Evolutionary conservation across 2,329 filamentous ascomycete species (phyloP), one percentile per base, ranked within the genome.

Genomic region (Ascochyta koolunga): DNA sequence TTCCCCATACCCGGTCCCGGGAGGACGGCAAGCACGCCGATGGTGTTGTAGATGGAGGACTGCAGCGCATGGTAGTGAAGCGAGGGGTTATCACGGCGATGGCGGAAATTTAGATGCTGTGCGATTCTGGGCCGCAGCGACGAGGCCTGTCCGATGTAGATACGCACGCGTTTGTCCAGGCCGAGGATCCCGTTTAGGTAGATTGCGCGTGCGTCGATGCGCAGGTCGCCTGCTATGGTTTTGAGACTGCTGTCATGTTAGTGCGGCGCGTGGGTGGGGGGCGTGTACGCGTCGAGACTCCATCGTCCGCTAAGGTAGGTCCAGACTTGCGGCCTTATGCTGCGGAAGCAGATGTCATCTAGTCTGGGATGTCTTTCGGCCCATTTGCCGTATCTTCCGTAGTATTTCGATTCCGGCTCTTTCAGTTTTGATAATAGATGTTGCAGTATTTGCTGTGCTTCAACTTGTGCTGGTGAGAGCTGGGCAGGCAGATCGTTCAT

Each of bases 41-140:
- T 67, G 7, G 56, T 40, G 33, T 75, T 72, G 42, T 64, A 71
- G 19, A 64, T 55, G 39, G 60, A 66, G 18, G 62, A 36, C 35
- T 74, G 63, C 45, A 74, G 25, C 7, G 70, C 70, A 9, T 67
- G 66, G 35, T 74, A 73, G 50, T 75, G 72, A 2, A 75, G 53
- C 5, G 61, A 65, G 1, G 64, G 62, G 38, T 75, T 68, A 42
- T 74, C 72, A 7, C 72, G 60, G 0, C 72, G 59, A 40, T 73
- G 71, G 9, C 72, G 62, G 35, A 74, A 75, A 24, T 74, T 69
- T 1, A 61, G 40, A 43, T 75, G 72, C 49, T 75, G 67, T 1
- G 59, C 62, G 8, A 68, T 55, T 10, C 71, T 65, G 11, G 49
- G 29, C 5, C 64, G 59, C 1, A 74, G 50, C n/a, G 63, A 61